Evolutionary conservation across 805 yeast genomes (phyloP), one percentile per base, ranked within the genome.

Genomic region (Sugiyamaella qingdaonensis): DNA sequence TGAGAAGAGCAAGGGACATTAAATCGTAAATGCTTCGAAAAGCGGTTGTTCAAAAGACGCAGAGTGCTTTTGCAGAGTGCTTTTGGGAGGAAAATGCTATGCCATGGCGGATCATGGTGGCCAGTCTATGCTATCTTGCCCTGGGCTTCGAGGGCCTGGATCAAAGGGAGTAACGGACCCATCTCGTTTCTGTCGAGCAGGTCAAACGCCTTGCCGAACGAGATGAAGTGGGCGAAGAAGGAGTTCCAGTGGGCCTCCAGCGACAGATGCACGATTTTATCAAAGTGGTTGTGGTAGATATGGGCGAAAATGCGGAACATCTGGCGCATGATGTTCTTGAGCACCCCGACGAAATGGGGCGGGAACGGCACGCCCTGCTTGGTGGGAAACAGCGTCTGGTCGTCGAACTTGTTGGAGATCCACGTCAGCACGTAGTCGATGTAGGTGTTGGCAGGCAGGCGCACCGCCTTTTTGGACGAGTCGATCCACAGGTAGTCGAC

Each of bases 171-270:
- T 57, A 94, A 71, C 0, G 99, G 98, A 52, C 77, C 86, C 68
- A 90, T 71, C 58, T 94, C 99, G 51, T 77, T 75, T 49, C 82
- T 74, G 55, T 90, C 98, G 34, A 94, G 75, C 58, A 94, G 77
- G 50, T 81, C 84, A 68, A 88, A 94, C 59, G 90, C 96, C 55
- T 85, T 85, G 11, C 86, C 80, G 64, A 94, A 88, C 50, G 96
- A 85, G 43, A 92, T 79, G 64, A 87, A 94, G 67, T 94, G 99
- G 13, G 96, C 94, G 71, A 95, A 94, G 62, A 91, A 88, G 2
- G 98, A 91, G 69, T 94, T 94, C 96, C 96, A 94, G 68, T 94
- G 98, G 0, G 98, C 97, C 67, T 94, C 99, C 55, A 94, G 70
- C 1, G 95, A 85, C 54, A 94, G 71, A 68, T 94, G 97, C n/a